These are phyloP conservation scores for Alliaria petiolata DNA, from an alignment of 345 rosid species.

Conservation along the genomic window DNA sequence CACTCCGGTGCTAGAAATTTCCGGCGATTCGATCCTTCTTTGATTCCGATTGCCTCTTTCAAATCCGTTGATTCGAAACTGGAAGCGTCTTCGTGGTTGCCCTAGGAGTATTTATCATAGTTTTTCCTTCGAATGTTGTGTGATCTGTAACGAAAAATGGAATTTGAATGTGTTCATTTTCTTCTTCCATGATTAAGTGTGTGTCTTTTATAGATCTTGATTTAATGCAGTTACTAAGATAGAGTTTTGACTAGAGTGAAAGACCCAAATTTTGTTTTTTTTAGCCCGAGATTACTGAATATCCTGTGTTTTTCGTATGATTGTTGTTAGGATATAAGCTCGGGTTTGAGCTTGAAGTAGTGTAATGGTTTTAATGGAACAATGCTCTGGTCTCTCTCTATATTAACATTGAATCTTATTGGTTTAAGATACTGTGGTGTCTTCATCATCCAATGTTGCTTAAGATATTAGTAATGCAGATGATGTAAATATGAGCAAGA, in stretches of 20 bases:
- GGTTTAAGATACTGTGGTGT: not conserved
- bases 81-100: not conserved
- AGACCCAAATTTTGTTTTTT: not conserved
- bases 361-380: not conserved
- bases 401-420: not conserved
- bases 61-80: slow-evolving; percentile 33
- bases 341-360: not conserved
- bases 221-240: not conserved
- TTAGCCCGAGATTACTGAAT: not conserved
- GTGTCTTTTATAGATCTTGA: not conserved
- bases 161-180: too few species aligned
- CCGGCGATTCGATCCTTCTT: slow-evolving; percentile 9
- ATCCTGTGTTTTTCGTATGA: not conserved
- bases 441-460: not conserved
- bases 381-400: not conserved
- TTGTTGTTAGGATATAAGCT: not conserved
- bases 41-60: slow-evolving; percentile 61
- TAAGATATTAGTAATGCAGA: not conserved
- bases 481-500: too few species aligned
- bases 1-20: slow-evolving; percentile 40
- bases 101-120: not conserved
- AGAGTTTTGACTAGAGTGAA: not conserved
- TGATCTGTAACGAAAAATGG: not conserved
- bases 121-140: too few species aligned
- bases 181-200: not conserved